A percentile compares a stretch with the other conserved stretches of the same genome.
Conservation (phyloP, 768 basidiomycete genomes). For the Xanthoconium stramineum region DNA sequence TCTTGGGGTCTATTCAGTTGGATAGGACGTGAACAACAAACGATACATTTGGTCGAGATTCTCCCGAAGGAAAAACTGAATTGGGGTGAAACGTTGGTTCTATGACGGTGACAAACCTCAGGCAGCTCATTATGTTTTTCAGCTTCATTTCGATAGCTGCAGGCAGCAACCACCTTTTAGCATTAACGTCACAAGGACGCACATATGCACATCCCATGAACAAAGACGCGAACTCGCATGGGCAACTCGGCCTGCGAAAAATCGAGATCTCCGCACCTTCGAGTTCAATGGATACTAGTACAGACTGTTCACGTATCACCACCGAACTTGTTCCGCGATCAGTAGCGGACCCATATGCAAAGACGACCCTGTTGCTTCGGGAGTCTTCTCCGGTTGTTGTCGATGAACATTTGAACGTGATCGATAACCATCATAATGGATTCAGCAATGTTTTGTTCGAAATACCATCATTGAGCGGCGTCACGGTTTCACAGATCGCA, state of each 20-base stretch:
- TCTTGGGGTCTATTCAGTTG: conserved; percentile 63
- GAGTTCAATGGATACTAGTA: conserved; percentile 13
- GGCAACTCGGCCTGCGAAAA: conserved; percentile 79
- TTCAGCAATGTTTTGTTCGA: conserved; percentile 74
- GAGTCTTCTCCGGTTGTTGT: conserved; percentile 14
- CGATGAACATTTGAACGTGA: conserved; percentile 24
- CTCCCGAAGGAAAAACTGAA: conserved; percentile 50
- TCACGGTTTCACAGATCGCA: conserved; percentile 65
- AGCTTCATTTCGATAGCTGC: conserved; percentile 75
- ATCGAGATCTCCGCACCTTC: conserved; percentile 44
- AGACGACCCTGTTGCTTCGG: conserved; percentile 41
- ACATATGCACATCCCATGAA: conserved; percentile 76
- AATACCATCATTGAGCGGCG: conserved; percentile 65
- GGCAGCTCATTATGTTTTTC: conserved; percentile 5
- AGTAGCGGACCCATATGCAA: conserved; percentile 48
- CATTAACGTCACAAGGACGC: conserved; percentile 67
- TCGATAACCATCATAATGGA: conserved; percentile 44
- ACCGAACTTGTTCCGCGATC: conserved; percentile 60
- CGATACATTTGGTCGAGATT: conserved; percentile 60
- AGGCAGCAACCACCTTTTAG: conserved; percentile 71
- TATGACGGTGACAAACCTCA: neutral
- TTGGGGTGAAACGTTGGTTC: conserved; percentile 65
- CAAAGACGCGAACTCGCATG: conserved; percentile 71
- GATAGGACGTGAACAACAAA: conserved; percentile 50
- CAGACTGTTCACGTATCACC: conserved; percentile 33